Conservation (phyloP, 805 yeast genomes). For the Blastobotrys attinorum region DNA sequence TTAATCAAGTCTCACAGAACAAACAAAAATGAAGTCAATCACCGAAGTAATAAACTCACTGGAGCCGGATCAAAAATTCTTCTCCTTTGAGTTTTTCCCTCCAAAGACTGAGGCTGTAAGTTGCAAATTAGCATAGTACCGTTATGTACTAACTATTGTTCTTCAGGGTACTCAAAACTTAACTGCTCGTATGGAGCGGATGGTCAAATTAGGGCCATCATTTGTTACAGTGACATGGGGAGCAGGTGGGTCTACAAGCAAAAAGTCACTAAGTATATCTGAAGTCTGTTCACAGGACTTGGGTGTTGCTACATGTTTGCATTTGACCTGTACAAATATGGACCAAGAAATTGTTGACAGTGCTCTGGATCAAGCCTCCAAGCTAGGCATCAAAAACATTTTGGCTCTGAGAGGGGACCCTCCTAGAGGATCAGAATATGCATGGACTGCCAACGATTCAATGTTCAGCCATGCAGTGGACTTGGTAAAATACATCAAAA, state of each 20-base stretch:
- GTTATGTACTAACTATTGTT: background rate
- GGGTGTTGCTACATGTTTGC: conserved; percentile 85
- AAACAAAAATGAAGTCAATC: conserved; percentile 13
- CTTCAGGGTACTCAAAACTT: conserved; percentile 67
- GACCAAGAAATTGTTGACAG: conserved; percentile 66
- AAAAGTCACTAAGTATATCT: conserved; percentile 79
- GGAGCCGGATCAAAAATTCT: conserved; percentile 48
- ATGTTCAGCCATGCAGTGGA: conserved; percentile 78
- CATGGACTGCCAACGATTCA: conserved; percentile 39
- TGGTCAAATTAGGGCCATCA: conserved; percentile 80
- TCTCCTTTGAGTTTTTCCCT: conserved; percentile 93
- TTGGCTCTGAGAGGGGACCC: conserved; percentile 96
- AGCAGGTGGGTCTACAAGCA: conserved; percentile 93
- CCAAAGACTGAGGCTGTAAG: conserved; percentile 77
- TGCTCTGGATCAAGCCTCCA: conserved; percentile 65
- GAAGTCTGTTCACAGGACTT: conserved; percentile 64
- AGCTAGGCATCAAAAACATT: conserved; percentile 76
- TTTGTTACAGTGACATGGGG: conserved; percentile 98
- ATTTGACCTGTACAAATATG: conserved; percentile 93
- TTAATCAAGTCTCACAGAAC: too few species aligned
- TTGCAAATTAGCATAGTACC: too few species aligned
- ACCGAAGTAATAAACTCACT: conserved; percentile 35
- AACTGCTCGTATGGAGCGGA: conserved; percentile 77
- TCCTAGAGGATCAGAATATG: conserved; percentile 63
- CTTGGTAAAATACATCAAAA: conserved; percentile 69